A percentile compares a stretch with the other conserved stretches of the same genome.
Evolutionary conservation across 2,329 filamentous ascomycete species (phyloP).

Genomic region (Didymella segeticola): DNA sequence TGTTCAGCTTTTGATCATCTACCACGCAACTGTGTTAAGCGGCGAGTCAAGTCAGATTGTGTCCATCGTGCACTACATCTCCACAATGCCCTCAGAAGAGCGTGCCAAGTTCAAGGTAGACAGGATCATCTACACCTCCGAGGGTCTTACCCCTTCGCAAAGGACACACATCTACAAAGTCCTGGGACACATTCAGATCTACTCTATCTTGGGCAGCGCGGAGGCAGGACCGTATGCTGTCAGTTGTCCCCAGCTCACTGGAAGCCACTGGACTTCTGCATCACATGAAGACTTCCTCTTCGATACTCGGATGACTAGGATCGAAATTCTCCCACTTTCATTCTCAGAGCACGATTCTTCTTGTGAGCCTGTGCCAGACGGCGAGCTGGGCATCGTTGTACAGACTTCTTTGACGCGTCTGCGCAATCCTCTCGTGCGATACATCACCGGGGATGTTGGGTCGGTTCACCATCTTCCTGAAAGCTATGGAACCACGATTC

Average conservation of each 20-base stretch:
- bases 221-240: conserved; percentile 1
- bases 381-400: background rate
- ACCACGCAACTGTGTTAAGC: background rate
- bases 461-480: background rate
- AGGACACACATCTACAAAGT: background rate
- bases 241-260: background rate
- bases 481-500: background rate
- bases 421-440: conserved; percentile 1
- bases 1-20: background rate
- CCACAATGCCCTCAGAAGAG: background rate
- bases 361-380: background rate
- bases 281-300: background rate
- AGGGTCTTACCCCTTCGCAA: background rate
- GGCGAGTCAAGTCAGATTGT: background rate
- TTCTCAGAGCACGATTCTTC: background rate
- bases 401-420: conserved; percentile 1
- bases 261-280: conserved; percentile 1
- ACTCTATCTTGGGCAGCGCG: background rate
- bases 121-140: conserved; percentile 1
- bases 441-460: conserved; percentile 2
- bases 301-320: conserved; percentile 1
- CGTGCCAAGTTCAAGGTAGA: background rate
- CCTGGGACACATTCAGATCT: background rate
- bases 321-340: background rate
- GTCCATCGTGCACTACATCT: background rate